Conservation (phyloP, 805 yeast genomes). For the Candida ovalis region DNA sequence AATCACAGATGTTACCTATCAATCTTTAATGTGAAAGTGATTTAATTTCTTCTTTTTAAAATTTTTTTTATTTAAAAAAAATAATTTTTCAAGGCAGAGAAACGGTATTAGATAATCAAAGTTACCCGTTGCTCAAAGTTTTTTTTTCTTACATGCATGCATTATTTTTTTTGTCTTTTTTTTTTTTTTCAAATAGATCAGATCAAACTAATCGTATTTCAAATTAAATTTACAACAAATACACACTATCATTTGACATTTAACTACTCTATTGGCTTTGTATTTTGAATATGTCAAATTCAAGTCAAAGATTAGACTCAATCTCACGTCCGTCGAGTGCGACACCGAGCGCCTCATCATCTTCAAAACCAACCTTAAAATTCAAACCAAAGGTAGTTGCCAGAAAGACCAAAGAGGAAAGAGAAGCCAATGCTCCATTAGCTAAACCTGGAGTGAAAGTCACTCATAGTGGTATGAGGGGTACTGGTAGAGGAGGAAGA, state of each 20-base stretch:
- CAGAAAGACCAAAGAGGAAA: constrained; percentile 76
- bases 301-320: constrained; percentile 35
- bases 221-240: no score
- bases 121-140: background rate
- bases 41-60: no score
- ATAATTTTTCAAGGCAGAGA: background rate
- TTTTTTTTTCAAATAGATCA: background rate
- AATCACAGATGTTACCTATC: no score
- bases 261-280: no score
- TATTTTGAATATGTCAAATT: constrained; percentile 16
- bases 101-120: background rate
- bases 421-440: constrained; percentile 70
- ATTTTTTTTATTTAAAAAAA: background rate
- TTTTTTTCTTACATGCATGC: background rate
- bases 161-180: background rate
- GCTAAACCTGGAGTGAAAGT: constrained; percentile 34
- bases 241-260: no score
- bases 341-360: constrained; percentile 8
- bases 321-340: constrained; percentile 29
- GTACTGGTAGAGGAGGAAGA: constrained; percentile 30
- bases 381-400: constrained; percentile 88
- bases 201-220: background rate
- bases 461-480: constrained; percentile 18
- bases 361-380: constrained; percentile 51
- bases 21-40: no score